Evolutionary conservation across 805 yeast species (phyloP), one percentile per base, ranked within the genome.

Genomic region (Candida railenensis): DNA sequence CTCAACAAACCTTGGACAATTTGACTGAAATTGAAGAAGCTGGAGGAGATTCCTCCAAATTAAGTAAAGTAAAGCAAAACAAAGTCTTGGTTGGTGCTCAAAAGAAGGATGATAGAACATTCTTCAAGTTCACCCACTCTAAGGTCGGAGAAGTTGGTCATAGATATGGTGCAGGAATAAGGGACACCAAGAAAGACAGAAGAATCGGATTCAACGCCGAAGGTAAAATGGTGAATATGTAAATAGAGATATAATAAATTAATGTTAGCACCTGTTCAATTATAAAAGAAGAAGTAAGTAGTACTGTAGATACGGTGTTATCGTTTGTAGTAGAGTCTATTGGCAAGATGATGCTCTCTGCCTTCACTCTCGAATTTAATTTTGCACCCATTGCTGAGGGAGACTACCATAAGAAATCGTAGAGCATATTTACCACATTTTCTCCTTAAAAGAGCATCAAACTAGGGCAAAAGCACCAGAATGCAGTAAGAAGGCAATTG

Each of bases 111-210:
- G 97, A 90, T 58, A 80, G 83, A 60, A 67, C 78, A 44, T 76
- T 76, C 44, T 87, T 86, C 76, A 82, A 81, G 61, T 91, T 92
- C 67, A 83, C 86, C 18, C 78, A 83, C 51, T 85, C 89, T 39
- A 82, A 78, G 59, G 89, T 86, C 41, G 97, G 97, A 33, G 71
- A 81, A 46, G 94, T 90, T 45, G 99, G 98, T 43, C 81, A 71
- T 78, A 83, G 98, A 62, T 92, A 92, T 62, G 98, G 98, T 67
- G 88, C 90, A 36, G 80, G 89, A 16, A 77, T 84, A 54, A 88
- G 97, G 72, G 98, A 92, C 67, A 84, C 81, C 58, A 89, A 85
- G 78, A 87, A 84, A 62, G 85, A 89, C 63, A 82, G 98, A 67
- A 79, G 76, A 54, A 74, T 87, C 55, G 87, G 84, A 2, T 87